A percentile compares a stretch with the other conserved stretches of the same genome.
These are phyloP conservation scores for Neodidymelliopsis sp. DNA, from an alignment of 2,329 filamentous ascomycete species.

Conservation along the genomic window DNA sequence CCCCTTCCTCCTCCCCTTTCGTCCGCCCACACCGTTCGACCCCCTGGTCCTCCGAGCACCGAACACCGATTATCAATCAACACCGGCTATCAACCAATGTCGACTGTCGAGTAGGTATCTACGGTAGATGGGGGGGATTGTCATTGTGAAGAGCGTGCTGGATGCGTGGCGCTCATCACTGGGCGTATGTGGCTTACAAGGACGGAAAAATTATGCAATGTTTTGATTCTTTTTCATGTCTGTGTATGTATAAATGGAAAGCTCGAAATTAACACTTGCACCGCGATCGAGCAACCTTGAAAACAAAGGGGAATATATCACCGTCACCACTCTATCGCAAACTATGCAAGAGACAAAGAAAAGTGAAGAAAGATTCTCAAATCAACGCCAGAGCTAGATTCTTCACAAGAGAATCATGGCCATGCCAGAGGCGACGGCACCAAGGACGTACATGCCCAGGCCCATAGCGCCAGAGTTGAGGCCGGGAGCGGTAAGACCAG, in stretches of 20 bases:
- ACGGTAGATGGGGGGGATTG: too few relatives aligned
- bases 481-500: slow-evolving; percentile 53
- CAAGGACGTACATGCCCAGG: slow-evolving; percentile 59
- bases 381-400: not conserved
- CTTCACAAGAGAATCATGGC: slow-evolving; percentile 63
- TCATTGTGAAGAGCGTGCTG: too few relatives aligned
- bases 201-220: slow-evolving; percentile 1
- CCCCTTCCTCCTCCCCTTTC: too few relatives aligned
- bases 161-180: too few relatives aligned
- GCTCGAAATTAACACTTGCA: not conserved
- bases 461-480: slow-evolving; percentile 57
- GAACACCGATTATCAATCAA: too few relatives aligned
- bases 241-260: slow-evolving; percentile 4
- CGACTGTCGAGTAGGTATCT: too few relatives aligned
- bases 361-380: too few relatives aligned
- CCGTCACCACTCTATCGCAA: slow-evolving; percentile 11
- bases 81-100: too few relatives aligned
- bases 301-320: slow-evolving; percentile 22
- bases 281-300: not conserved
- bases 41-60: too few relatives aligned
- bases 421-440: slow-evolving; percentile 59
- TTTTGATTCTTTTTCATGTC: slow-evolving; percentile 12
- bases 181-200: not conserved
- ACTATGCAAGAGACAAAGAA: slow-evolving; percentile 10
- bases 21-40: too few relatives aligned